Evolutionary conservation across 768 basidiomycete genomes (phyloP), one percentile per base, ranked within the genome.

Genomic region (Tylopilus sp.): DNA sequence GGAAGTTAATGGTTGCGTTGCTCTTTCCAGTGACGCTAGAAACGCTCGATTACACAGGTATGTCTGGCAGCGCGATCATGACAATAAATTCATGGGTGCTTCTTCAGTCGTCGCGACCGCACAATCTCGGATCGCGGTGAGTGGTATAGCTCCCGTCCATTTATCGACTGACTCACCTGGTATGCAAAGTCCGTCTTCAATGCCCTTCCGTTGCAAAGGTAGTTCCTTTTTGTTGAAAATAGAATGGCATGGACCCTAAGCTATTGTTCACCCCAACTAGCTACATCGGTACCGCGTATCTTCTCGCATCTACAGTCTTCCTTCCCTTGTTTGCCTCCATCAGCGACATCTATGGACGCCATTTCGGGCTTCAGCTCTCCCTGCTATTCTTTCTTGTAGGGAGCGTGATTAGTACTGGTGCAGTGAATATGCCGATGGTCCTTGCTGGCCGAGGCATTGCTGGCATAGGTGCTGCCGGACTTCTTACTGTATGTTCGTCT

Each of bases 281-380:
- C 50, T 79, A 75, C 52, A 74, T 81, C 19, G 79, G 80, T 37
- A 81, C 80, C 1, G 59, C 74, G 3, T 81, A 81, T 50, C 63
- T 81, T 22, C 67, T 81, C 16, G 73, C 80, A 0, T 78, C 78
- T 17, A 79, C 80, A 4, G 77, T 80, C 44, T 81, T 81, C 62
- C 66, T 81, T 10, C 79, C 79, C 6, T 58, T 82, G 9, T 81
- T 77, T 40, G 79, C 76, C 1, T 75, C 76, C 8, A 53, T 81
- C 8, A 74, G 78, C 11, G 79, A 81, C 55, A 69, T 80, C 21
- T 78, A 74, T 64, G 80, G 80, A 10, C 75, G 80, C 1, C 73
- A 81, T 56, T 69, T 68, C 52, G 74, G 77, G 2, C 64, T 79
- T 30, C 80, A 81, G 55, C 17, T 75, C 3, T 68, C 76, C 4